Evolutionary conservation across 2,329 filamentous ascomycete species (phyloP), one percentile per base, ranked within the genome.

Genomic region (Xylariaceae sp.): DNA sequence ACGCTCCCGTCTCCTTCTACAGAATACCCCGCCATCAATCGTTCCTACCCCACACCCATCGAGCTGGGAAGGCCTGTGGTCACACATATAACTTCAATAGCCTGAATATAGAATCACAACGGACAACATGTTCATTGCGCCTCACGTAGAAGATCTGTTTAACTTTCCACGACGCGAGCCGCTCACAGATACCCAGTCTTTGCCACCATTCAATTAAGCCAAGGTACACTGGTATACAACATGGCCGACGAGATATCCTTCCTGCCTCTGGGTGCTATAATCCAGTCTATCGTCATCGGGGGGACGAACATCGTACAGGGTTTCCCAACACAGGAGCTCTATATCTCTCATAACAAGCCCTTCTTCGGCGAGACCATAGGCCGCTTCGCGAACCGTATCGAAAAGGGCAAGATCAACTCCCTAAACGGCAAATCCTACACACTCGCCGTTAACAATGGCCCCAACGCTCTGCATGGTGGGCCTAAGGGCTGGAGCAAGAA

Each of bases 311-410:
- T 99, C 60, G 92, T 97, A 18, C 88, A 94, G 61, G 86, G 87
- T 48, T 97, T 97, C 74, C 82, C 88, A 16, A 84, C 80, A 13
- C 81, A 88, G 48, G 83, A 88, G 42, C 82, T 86, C 55, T 97
- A 97, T 74, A 80, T 80, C 59, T 73, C 82, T 61, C 75, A 92
- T 76, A 93, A 94, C 73, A 75, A 72, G 11, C 85, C 89, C 1
- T 92, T 85, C 76, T 97, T 96, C 67, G 93, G 94, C 58, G 92
- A 93, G 69, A 97, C 90, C 42, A 96, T 97, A 68, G 94, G 94
- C 50, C 89, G 84, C 48, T 76, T 86, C 17, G 83, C 91, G 55
- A 97, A 97, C 75, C 87, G 93, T 51, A 84, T 96, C 67, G 81
- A 83, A 51, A 76, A 80, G 64, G 90, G 86, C 22, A 78, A 82